phyloP scores from a whole-genome alignment of 2,329 filamentous ascomycete genomes.

The Domatiomyces catenatus region DNA sequence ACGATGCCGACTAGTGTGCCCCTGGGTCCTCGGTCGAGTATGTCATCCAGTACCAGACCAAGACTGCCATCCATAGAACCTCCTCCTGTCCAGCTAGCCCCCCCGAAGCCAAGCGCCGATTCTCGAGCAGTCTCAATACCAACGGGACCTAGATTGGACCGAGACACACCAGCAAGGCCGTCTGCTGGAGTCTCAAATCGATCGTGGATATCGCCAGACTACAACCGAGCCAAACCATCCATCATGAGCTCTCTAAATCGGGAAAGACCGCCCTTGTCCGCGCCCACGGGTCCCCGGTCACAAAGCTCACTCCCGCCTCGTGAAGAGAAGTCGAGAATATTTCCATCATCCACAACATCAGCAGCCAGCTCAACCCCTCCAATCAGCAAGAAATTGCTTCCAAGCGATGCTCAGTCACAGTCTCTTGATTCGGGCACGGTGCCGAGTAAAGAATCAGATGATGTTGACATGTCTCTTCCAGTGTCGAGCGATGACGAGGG shows the following conservation, averaged over 20 bases:
- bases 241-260: conserved; percentile 11
- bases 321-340: conserved; percentile 5
- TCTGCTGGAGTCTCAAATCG: conserved; percentile 5
- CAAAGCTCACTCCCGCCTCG: conserved; percentile 3
- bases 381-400: neutral
- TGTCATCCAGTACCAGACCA: conserved; percentile 8
- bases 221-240: conserved; percentile 12
- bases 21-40: conserved; percentile 12
- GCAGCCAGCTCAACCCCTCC: neutral
- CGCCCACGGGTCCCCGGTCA: conserved; percentile 10
- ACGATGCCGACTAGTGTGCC: conserved; percentile 15
- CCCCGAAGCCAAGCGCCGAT: conserved; percentile 7
- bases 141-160: conserved; percentile 13
- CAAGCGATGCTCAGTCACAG: neutral
- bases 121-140: conserved; percentile 7
- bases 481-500: conserved; percentile 29
- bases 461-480: conserved; percentile 16
- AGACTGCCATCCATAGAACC: conserved; percentile 12
- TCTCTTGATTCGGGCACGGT: neutral
- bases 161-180: conserved; percentile 6
- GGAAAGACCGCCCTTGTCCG: conserved; percentile 3
- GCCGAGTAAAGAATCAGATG: conserved; percentile 4
- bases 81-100: conserved; percentile 7
- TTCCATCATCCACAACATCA: conserved; percentile 1
- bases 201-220: conserved; percentile 12